Base-by-base conservation (phyloP, 768 basidiomycete genomes). In the Rhodotorula sphaerocarpa region DNA sequence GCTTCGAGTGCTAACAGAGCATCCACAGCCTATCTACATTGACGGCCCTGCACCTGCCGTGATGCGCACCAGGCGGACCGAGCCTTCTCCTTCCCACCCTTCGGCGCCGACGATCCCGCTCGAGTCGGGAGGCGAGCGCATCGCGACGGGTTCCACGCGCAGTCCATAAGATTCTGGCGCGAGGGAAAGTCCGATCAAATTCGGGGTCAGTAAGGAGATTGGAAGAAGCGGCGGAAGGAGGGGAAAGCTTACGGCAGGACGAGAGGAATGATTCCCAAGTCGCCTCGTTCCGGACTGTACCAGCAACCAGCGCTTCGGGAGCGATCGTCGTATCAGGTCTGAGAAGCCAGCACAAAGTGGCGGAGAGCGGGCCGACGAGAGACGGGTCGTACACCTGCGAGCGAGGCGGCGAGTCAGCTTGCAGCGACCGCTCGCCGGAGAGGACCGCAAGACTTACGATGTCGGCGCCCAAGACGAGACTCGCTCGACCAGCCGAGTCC, bases 301-400 rank as follows among this genome's bases (percentile, higher is more conserved):
- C 66, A 2, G 66, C 66, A 34, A 68, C 58, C 42, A 61, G 54
- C 2, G 66, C 66, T 47, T 59, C 33, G 5, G 46, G 54, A 25
- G 15, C 16, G 28, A 1, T 11, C 0, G 0, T 7, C 0, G 41
- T 6, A 0, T 3, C 2, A 0, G 43, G 48, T 2, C 52, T 46
- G 1, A 68, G 42, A 0, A 68, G 59, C 45, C 44, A 63, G 0
- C 50, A 25, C 30, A 68, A 55, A 1, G 56, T 58, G 0, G 61
- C 27, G 2, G 62, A 62, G 27, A 68, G 59, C 1, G 28, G 55
- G 0, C 23, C 18, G 3, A 58, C 39, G 14, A 68, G 44, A 7
- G 46, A 7, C 1, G 66, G 66, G 27, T 68, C 66, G 55, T 68
- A 68, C 23, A 68, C 62, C 66, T 68, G 58, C 39, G 27, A 10